Base-by-base conservation (phyloP, 2,329 filamentous ascomycete genomes). In the Penicillium sumatraense region DNA sequence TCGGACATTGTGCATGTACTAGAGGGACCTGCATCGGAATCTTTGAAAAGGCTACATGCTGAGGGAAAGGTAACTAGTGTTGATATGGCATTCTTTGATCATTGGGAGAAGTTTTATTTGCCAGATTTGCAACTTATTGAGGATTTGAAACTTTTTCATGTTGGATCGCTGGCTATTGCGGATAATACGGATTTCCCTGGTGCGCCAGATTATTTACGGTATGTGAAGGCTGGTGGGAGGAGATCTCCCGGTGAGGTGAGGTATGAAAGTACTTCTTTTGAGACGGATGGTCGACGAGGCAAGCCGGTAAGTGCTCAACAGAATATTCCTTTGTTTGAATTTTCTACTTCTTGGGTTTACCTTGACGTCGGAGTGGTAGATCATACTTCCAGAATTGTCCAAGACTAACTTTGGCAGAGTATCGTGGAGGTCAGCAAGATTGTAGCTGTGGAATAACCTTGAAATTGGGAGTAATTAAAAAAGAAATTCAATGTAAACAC, bases 171-270 rank as follows among this genome's bases (percentile, higher is more conserved):
- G 13, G 64, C 72, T 0, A 62, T 76, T 42, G 75, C 74, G 3
- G 75, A 78, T 59, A 78, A 77, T 53, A 72, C 72, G 3, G 68
- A 75, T 54, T 59, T 67, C 6, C 75, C 75, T 21, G 75, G 76
- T 8, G 75, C 74, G 10, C 76, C 75, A 8, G 66, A 73, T 10
- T 79, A 79, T 59, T 51, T 75, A 36, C 67, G 67, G 49, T 77
- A 78, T 66, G 72, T 79, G 7, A 61, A 66, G 54, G 59, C 50
- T 21, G 67, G 70, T 4, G 65, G 68, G 3, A 53, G 49, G 2
- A 33, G 48, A 9, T n/a, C n/a, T n/a, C n/a, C n/a, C n/a, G 27
- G 26, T 53, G 16, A 23, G 46, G 61, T 68, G 16, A 58, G 53
- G 29, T 73, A 70, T 59, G 61, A 63, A 51, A 71, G 63, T 35